These are phyloP conservation scores for Penicillium longicatenatum DNA, from an alignment of 495 filamentous ascomycete genomes.

Conservation along the genomic window DNA sequence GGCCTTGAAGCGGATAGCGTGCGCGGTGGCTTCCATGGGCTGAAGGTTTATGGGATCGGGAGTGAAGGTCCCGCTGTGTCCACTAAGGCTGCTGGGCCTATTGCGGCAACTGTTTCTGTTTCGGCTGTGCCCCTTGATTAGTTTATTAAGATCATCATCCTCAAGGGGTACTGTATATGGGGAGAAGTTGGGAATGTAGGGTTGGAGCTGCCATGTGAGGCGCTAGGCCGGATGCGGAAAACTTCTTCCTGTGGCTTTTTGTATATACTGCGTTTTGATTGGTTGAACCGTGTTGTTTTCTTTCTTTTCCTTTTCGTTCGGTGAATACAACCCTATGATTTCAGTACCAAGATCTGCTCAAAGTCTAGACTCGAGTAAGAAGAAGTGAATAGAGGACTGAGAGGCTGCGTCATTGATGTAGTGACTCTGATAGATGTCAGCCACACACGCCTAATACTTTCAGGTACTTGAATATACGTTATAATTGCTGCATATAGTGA, in stretches of 20 bases:
- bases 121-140: slow-evolving; percentile 26
- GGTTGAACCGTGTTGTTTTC: neutral
- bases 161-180: neutral
- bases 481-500: too few relatives aligned
- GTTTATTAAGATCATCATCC: neutral
- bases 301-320: neutral
- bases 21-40: slow-evolving; percentile 43
- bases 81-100: slow-evolving; percentile 4
- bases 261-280: neutral
- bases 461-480: too few relatives aligned
- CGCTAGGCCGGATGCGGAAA: slow-evolving; percentile 20
- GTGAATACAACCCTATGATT: slow-evolving; percentile 4
- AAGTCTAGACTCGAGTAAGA: neutral
- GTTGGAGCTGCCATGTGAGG: slow-evolving; percentile 19
- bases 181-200: slow-evolving; percentile 24
- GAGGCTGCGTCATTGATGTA: neutral
- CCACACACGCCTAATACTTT: neutral
- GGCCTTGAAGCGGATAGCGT: slow-evolving; percentile 53
- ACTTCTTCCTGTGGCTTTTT: neutral
- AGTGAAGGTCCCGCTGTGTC: slow-evolving; percentile 4
- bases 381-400: neutral
- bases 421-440: neutral
- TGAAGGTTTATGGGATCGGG: slow-evolving; percentile 34
- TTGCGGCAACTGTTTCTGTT: slow-evolving; percentile 23
- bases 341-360: neutral